phyloP scores from a whole-genome alignment of 768 basidiomycete genomes.

The Auricularia cornea region DNA sequence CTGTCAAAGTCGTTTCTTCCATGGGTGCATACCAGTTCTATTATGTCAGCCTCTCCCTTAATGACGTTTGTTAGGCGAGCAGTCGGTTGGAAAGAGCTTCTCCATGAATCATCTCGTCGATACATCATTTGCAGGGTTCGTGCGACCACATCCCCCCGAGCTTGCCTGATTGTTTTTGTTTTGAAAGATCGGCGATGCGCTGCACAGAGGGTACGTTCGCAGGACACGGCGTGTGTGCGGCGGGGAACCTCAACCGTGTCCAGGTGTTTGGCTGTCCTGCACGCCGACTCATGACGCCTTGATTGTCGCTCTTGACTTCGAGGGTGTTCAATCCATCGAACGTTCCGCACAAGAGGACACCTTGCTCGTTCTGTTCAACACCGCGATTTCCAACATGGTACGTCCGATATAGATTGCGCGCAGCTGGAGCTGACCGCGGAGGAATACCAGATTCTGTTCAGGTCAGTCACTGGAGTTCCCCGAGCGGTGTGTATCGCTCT shows the following conservation, averaged over 20 bases:
- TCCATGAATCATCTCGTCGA: constrained; percentile 52
- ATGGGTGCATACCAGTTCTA: constrained; percentile 36
- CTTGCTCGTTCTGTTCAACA: constrained; percentile 54
- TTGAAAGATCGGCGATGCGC: constrained; percentile 21
- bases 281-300: constrained; percentile 48
- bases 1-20: constrained; percentile 56
- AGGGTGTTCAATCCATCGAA: constrained; percentile 45
- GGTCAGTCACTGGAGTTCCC: neutral
- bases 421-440: neutral
- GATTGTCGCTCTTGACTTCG: constrained; percentile 55
- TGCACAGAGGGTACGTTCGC: constrained; percentile 11
- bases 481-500: too few species aligned
- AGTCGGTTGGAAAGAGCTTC: constrained; percentile 57
- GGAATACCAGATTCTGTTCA: neutral
- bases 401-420: constrained; percentile 5
- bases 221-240: neutral
- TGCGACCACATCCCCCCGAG: too few species aligned
- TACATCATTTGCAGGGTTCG: constrained; percentile 57
- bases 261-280: constrained; percentile 62
- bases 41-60: neutral
- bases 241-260: constrained; percentile 14
- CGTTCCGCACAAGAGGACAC: constrained; percentile 56
- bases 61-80: constrained; percentile 35
- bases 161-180: too few species aligned
- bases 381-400: constrained; percentile 56